Evolutionary conservation across 2,329 filamentous ascomycete genomes (phyloP), one percentile per base, ranked within the genome.

Genomic region (Botryotinia narcissicola): DNA sequence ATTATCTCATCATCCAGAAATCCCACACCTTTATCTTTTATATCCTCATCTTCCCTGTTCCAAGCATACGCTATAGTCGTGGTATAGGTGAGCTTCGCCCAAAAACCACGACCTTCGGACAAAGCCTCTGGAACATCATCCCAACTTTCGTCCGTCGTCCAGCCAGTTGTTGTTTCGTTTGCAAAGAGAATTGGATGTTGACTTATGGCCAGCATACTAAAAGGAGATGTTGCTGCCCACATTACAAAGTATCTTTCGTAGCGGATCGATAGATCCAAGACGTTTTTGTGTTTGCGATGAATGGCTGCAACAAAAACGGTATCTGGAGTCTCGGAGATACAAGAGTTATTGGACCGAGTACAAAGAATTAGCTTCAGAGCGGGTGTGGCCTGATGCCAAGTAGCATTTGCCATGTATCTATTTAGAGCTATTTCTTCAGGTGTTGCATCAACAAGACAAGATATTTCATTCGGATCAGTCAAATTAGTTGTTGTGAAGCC

Each of bases 331-430:
- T 73, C 75, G 0, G 73, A 54, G 40, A 75, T 75, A 71, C 80
- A 81, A 35, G 76, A 76, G 18, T 67, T 66, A 64, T 80, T 78
- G 18, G 73, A 77, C 14, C 81, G 76, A 54, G 77, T 76, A 70
- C 82, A 83, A 22, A 83, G 80, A 37, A 83, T 77, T 22, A 83
- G 77, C 59, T 80, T 81, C 20, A 83, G 76, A 18, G 82, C 77
- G 63, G 82, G 82, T n/a, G 81, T 82, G 4, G 81, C 79, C 77
- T 83, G 82, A 73, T 83, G 82, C 82, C 81, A 83, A 62, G 80
- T 79, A 29, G 79, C 72, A 25, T 62, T 75, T 29, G 67, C 71
- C 35, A 75, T 74, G 54, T 74, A 77, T 37, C 74, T 63, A 20
- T 74, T 72, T 16, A 62, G 68, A 18, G 48, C 32, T 3, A 76